Conservation (phyloP, 73 alveolate genomes). For the Halteria grandinella region DNA sequence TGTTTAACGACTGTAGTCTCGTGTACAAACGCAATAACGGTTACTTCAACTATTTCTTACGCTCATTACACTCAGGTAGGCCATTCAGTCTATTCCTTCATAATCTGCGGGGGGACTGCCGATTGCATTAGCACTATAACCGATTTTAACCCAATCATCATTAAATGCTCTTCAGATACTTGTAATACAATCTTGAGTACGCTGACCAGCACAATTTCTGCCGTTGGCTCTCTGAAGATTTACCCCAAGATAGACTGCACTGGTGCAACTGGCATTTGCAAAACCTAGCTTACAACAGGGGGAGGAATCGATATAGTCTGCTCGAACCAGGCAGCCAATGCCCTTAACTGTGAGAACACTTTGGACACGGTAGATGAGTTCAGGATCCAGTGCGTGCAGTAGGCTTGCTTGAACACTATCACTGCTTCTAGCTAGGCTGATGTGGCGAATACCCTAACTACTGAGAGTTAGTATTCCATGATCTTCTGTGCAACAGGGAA, state of each 20-base stretch:
- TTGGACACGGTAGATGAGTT: neutral
- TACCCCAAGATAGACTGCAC: neutral
- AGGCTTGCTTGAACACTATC: slow-evolving; percentile 5
- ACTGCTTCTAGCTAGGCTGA: neutral
- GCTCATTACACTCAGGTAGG: neutral
- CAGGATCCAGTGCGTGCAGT: slow-evolving; percentile 4
- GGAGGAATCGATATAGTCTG: neutral
- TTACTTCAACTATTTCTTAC: neutral
- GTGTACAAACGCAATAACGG: neutral
- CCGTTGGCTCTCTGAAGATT: neutral
- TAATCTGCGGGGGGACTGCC: neutral
- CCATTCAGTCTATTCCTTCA: neutral
- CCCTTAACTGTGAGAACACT: neutral
- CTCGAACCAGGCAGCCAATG: neutral
- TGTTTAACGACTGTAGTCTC: neutral
- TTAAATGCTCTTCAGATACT: no score
- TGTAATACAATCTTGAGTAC: neutral
- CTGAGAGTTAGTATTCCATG: slow-evolving; percentile 25
- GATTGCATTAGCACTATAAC: neutral
- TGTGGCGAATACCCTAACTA: neutral
- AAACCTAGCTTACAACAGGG: neutral
- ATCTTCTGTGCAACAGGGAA: neutral
- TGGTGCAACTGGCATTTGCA: neutral
- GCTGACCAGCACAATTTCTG: neutral
- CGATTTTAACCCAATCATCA: neutral